Evolutionary conservation across 1,284 basidiomycete species (phyloP).

Genomic region (Papiliotrema nemorosa): DNA sequence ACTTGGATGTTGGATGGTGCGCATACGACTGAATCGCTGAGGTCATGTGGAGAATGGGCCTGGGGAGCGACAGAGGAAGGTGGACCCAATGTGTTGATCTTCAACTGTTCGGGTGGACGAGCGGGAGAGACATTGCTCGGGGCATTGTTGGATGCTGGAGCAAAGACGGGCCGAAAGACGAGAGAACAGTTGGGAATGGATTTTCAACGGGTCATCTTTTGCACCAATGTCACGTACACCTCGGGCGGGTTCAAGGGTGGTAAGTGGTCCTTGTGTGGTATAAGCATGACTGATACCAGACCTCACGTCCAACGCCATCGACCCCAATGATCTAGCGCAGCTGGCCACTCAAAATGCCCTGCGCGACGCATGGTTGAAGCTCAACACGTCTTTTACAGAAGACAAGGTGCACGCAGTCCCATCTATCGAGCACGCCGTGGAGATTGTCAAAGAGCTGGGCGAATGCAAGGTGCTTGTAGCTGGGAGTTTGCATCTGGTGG

Average conservation of each 20-base stretch:
- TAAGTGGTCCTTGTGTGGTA: slow-evolving; percentile 46
- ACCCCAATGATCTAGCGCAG: slow-evolving; percentile 61
- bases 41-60: slow-evolving; percentile 78
- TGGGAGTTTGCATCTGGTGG: slow-evolving; percentile 91
- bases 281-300: slow-evolving; percentile 54
- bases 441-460: slow-evolving; percentile 53
- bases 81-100: slow-evolving; percentile 66
- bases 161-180: slow-evolving; percentile 35
- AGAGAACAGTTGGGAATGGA: slow-evolving; percentile 51
- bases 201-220: slow-evolving; percentile 87
- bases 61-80: slow-evolving; percentile 17
- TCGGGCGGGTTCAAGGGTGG: slow-evolving; percentile 87
- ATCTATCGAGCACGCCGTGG: slow-evolving; percentile 83
- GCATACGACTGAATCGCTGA: slow-evolving; percentile 87
- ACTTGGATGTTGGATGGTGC: slow-evolving; percentile 95
- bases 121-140: slow-evolving; percentile 70
- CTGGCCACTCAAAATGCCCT: slow-evolving; percentile 75
- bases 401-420: slow-evolving; percentile 71
- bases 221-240: slow-evolving; percentile 90
- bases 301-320: slow-evolving; percentile 64
- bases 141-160: slow-evolving; percentile 53
- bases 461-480: slow-evolving; percentile 71
- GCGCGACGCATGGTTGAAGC: slow-evolving; percentile 65
- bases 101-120: slow-evolving; percentile 93
- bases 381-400: slow-evolving; percentile 61